Conservation (phyloP, 768 basidiomycete genomes). For the Trichaptum fuscoviolaceum region DNA sequence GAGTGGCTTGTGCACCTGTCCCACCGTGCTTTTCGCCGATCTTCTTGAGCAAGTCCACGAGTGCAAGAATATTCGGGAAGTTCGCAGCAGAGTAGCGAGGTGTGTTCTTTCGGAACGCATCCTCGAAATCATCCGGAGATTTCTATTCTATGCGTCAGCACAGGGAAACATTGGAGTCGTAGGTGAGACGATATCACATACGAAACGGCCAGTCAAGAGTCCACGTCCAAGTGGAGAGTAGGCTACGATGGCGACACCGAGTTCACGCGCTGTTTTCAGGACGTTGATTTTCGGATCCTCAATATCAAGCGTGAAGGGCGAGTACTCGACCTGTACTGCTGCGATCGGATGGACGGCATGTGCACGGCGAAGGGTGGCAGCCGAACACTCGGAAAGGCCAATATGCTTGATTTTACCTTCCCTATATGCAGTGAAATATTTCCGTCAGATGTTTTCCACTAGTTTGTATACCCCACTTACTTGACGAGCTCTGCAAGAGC, state of each 20-base stretch:
- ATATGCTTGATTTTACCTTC: constrained; percentile 31
- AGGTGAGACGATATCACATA: constrained; percentile 6
- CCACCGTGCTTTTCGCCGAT: constrained; percentile 19
- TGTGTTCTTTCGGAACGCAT: constrained; percentile 20
- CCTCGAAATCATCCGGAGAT: constrained; percentile 27
- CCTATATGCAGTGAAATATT: constrained; percentile 12
- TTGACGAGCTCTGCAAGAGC: constrained; percentile 25
- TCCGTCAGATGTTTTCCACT: neutral
- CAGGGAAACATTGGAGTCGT: constrained; percentile 4
- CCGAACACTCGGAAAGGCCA: constrained; percentile 33
- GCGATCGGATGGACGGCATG: constrained; percentile 27
- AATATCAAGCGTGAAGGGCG: constrained; percentile 25
- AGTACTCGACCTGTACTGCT: constrained; percentile 29
- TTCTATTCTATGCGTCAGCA: constrained; percentile 14
- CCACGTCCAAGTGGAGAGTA: constrained; percentile 34
- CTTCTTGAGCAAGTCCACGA: constrained; percentile 15
- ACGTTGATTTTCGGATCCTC: constrained; percentile 27
- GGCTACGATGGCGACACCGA: constrained; percentile 36
- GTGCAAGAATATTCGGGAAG: constrained; percentile 30
- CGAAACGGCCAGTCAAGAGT: constrained; percentile 20
- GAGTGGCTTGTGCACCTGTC: constrained; percentile 29
- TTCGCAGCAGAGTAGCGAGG: constrained; percentile 25
- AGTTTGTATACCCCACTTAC: constrained; percentile 25
- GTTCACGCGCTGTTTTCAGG: constrained; percentile 30
- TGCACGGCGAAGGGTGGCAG: constrained; percentile 26